These are phyloP conservation scores for Neocallimastix lanati DNA, from an alignment of 192 early-diverging fungal genomes.

Conservation along the genomic window DNA sequence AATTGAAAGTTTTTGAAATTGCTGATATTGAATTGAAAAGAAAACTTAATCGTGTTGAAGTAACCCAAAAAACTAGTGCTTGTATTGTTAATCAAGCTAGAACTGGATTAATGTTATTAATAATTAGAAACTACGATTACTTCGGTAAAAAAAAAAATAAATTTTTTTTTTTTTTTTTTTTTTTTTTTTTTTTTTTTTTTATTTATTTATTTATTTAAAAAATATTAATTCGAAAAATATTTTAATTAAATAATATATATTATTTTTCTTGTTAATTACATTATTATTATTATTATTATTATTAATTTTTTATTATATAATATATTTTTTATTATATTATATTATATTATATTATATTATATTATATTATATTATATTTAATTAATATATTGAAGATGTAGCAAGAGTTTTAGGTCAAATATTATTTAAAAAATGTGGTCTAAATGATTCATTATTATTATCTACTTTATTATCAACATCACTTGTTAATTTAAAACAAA, in stretches of 20 bases:
- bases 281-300: no score
- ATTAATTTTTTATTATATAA: no score
- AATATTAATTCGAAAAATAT: no score
- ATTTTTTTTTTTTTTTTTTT: neutral
- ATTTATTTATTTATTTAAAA: no score
- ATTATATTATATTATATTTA: no score
- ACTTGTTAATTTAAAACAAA: slow-evolving; percentile 45
- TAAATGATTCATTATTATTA: slow-evolving; percentile 63
- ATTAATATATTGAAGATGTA: no score
- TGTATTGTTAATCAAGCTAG: slow-evolving; percentile 21
- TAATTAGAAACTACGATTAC: slow-evolving; percentile 40
- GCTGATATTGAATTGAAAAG: slow-evolving; percentile 41
- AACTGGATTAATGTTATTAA: slow-evolving; percentile 16
- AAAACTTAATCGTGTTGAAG: slow-evolving; percentile 11
- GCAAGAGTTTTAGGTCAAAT: slow-evolving; percentile 47
- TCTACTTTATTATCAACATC: slow-evolving; percentile 53
- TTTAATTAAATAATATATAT: no score
- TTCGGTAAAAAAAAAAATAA: slow-evolving; percentile 35
- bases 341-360: no score
- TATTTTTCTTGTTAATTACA: no score
- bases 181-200: neutral
- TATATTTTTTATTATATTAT: no score
- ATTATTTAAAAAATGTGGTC: slow-evolving; percentile 39
- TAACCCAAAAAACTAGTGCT: slow-evolving; percentile 36
- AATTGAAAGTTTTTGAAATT: slow-evolving; percentile 47